Evolutionary conservation across 2,329 filamentous ascomycete species (phyloP).

Genomic region (Coniochaeta hoffmannii): DNA sequence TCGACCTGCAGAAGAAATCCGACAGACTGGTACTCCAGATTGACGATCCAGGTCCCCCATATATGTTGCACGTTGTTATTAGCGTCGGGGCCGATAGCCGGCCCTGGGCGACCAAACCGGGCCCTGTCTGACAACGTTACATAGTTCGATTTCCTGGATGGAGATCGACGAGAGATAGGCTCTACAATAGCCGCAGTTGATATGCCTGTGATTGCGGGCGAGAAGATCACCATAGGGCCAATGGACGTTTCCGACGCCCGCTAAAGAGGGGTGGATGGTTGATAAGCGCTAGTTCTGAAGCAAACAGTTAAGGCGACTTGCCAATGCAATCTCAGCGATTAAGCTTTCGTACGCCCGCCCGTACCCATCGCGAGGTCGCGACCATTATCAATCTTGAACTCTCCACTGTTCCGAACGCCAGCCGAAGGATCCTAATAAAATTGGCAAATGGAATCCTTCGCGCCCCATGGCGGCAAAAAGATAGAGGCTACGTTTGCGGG

Average conservation of each 20-base stretch:
- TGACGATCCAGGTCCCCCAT: background rate
- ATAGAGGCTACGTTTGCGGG: no score
- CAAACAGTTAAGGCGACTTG: background rate
- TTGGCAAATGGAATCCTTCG: background rate
- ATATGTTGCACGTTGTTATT: background rate
- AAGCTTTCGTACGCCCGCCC: background rate
- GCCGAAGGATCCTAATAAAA: no score
- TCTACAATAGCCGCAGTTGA: background rate
- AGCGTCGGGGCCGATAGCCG: background rate
- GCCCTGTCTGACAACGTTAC: background rate
- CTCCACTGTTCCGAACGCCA: background rate
- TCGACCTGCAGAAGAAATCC: background rate
- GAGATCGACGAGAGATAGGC: background rate
- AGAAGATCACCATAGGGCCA: background rate
- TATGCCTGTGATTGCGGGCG: background rate
- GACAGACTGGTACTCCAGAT: background rate
- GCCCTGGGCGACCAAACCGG: background rate
- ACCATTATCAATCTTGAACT: background rate
- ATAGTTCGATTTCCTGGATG: background rate
- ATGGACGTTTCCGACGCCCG: background rate
- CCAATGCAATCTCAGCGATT: no score
- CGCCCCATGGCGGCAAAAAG: background rate
- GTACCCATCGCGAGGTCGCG: no score
- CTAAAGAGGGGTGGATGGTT: background rate
- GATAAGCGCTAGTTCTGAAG: background rate